phyloP scores from a whole-genome alignment of 306 rosid species.

The Lathyrus tuberosus region DNA sequence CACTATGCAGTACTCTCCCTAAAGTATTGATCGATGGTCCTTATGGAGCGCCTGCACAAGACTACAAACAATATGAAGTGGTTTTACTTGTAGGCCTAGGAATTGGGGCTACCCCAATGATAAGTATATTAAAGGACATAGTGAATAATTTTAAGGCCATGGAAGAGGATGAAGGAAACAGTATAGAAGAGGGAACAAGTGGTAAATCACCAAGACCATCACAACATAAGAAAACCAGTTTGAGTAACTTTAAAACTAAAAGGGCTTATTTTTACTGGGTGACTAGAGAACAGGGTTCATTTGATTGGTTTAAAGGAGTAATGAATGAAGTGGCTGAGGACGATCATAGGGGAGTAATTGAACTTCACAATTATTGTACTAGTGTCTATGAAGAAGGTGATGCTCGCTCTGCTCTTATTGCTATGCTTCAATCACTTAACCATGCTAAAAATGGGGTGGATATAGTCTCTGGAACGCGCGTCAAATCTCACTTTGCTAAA shows the following conservation, averaged over 20 bases:
- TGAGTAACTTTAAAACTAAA: slow-evolving; percentile 47
- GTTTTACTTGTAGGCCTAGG: slow-evolving; percentile 70
- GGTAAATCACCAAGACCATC: slow-evolving; percentile 26
- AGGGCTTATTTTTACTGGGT: slow-evolving; percentile 73
- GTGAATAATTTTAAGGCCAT: slow-evolving; percentile 54
- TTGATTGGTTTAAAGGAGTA: slow-evolving; percentile 71
- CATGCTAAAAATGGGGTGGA: slow-evolving; percentile 74
- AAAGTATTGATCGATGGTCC: slow-evolving; percentile 71
- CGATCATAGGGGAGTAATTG: slow-evolving; percentile 57
- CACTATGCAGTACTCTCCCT: slow-evolving; percentile 45
- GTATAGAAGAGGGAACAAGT: slow-evolving; percentile 41
- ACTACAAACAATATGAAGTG: slow-evolving; percentile 66
- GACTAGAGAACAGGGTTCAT: slow-evolving; percentile 68
- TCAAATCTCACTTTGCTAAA: slow-evolving; percentile 71
- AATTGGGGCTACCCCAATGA: slow-evolving; percentile 78
- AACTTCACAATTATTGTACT: slow-evolving; percentile 67
- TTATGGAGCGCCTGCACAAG: slow-evolving; percentile 81
- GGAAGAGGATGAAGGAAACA: slow-evolving; percentile 47
- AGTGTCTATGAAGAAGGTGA: slow-evolving; percentile 82
- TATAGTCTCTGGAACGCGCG: slow-evolving; percentile 64
- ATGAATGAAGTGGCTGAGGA: slow-evolving; percentile 71
- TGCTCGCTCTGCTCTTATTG: slow-evolving; percentile 77
- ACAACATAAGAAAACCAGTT: slow-evolving; percentile 4
- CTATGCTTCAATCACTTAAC: slow-evolving; percentile 63
- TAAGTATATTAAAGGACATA: slow-evolving; percentile 69